phyloP scores from a whole-genome alignment of 441 rosid genomes.

The Erodium moschatum region DNA sequence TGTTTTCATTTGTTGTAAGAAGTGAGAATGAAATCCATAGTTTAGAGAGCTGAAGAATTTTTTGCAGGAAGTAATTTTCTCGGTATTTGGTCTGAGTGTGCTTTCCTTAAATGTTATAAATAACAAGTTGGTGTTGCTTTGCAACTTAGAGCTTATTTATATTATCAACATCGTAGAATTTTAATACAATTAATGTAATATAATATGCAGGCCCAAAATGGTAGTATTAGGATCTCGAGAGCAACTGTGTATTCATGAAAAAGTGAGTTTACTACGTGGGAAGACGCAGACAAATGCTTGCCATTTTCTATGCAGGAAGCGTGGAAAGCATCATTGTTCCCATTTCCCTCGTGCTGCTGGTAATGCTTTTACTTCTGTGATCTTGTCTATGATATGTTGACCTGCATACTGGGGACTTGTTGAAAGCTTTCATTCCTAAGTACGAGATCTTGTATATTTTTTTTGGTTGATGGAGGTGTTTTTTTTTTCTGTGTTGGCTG shows the following conservation, averaged over 20 bases:
- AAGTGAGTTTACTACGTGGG: conserved; percentile 76
- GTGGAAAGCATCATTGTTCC: conserved; percentile 42
- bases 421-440: not conserved
- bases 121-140: not conserved
- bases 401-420: not conserved
- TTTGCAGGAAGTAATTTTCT: not conserved
- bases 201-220: conserved; percentile 83
- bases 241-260: conserved; percentile 78
- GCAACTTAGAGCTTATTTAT: not conserved
- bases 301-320: conserved; percentile 53
- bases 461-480: not conserved
- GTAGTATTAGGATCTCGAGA: conserved; percentile 88
- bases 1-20: not conserved
- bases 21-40: not conserved
- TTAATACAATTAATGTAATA: conserved; percentile 18
- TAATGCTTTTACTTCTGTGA: conserved; percentile 24
- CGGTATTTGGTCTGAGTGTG: not conserved
- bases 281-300: conserved; percentile 87
- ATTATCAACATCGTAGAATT: not conserved
- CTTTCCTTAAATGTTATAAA: not conserved
- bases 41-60: conserved; percentile 1
- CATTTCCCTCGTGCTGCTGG: conserved; percentile 55
- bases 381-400: not conserved
- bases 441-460: not conserved
- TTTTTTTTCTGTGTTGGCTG: not conserved